These are phyloP conservation scores for Trifolium subterraneum DNA, from an alignment of 306 rosid genomes.

Conservation along the genomic window DNA sequence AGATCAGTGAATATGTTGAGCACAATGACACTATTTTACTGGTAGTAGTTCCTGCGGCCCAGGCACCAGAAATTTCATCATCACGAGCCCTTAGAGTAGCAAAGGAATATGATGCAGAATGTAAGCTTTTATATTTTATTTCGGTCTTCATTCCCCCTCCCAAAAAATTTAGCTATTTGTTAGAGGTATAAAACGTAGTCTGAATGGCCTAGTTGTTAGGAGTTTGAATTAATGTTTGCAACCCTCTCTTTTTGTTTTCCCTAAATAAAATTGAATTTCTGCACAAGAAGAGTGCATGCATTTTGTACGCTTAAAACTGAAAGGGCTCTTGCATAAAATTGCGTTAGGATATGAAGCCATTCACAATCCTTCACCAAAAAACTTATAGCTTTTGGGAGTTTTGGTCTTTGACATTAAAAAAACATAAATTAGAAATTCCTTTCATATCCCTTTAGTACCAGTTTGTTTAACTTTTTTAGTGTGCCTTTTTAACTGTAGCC, in stretches of 20 bases:
- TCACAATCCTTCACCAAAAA: slow-evolving; percentile 14
- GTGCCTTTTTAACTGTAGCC: slow-evolving; percentile 56
- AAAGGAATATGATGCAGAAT: slow-evolving; percentile 90
- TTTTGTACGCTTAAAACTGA: slow-evolving; percentile 9
- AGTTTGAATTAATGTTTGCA: slow-evolving; percentile 23
- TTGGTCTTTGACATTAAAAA: slow-evolving; percentile 3
- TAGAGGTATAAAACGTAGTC: not conserved
- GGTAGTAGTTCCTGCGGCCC: slow-evolving; percentile 87
- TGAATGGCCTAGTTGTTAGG: slow-evolving; percentile 16
- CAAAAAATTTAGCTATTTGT: slow-evolving; percentile 14
- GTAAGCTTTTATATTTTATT: slow-evolving; percentile 52
- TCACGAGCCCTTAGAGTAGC: slow-evolving; percentile 82
- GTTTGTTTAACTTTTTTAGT: slow-evolving; percentile 14
- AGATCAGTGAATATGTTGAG: slow-evolving; percentile 91
- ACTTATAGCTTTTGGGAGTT: slow-evolving; percentile 19
- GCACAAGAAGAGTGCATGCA: not conserved
- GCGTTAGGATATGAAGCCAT: slow-evolving; percentile 10
- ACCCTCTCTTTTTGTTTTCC: slow-evolving; percentile 14
- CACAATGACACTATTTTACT: slow-evolving; percentile 94
- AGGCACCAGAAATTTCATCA: slow-evolving; percentile 90
- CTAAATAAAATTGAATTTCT: slow-evolving; percentile 24
- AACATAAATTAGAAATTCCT: slow-evolving; percentile 17
- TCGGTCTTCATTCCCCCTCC: not conserved
- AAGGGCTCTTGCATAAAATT: slow-evolving; percentile 6
- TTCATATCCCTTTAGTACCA: slow-evolving; percentile 19